phyloP scores from a whole-genome alignment of 176 grass and related monocot species.

The Cenchrus fungigraminus region DNA sequence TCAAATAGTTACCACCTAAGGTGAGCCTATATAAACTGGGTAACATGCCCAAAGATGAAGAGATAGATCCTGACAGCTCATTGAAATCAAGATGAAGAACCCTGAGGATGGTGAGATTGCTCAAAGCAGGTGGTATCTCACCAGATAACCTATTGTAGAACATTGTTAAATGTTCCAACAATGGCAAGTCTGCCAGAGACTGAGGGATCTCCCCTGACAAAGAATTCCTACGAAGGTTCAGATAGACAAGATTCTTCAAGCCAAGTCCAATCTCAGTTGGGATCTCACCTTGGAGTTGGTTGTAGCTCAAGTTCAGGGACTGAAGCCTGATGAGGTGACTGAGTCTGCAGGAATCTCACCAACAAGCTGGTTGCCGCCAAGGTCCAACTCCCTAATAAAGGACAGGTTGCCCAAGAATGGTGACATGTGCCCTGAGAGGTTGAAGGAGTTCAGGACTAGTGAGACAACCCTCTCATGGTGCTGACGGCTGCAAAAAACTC shows the following conservation, averaged over 20 bases:
- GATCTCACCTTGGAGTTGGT: slow-evolving; percentile 42
- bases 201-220: slow-evolving; percentile 27
- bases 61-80: slow-evolving; percentile 9
- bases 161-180: background rate
- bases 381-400: too few species aligned
- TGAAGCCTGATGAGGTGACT: too few species aligned
- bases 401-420: too few species aligned
- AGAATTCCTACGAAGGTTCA: background rate
- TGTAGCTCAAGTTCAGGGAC: background rate
- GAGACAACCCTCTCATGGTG: slow-evolving; percentile 41
- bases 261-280: background rate
- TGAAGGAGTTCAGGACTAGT: background rate
- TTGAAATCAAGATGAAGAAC: background rate
- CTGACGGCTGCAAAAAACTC: slow-evolving; percentile 17
- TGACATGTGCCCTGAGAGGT: background rate
- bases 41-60: slow-evolving; percentile 24
- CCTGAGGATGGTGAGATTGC: background rate
- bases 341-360: too few species aligned
- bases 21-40: background rate
- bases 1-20: slow-evolving; percentile 21
- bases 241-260: slow-evolving; percentile 15
- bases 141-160: background rate
- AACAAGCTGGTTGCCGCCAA: too few species aligned
- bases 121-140: background rate
- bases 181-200: background rate